A percentile compares a stretch with the other conserved stretches of the same genome.
Conservation (phyloP, 352 stramenopile species). For the Pseudoperonospora humuli region DNA sequence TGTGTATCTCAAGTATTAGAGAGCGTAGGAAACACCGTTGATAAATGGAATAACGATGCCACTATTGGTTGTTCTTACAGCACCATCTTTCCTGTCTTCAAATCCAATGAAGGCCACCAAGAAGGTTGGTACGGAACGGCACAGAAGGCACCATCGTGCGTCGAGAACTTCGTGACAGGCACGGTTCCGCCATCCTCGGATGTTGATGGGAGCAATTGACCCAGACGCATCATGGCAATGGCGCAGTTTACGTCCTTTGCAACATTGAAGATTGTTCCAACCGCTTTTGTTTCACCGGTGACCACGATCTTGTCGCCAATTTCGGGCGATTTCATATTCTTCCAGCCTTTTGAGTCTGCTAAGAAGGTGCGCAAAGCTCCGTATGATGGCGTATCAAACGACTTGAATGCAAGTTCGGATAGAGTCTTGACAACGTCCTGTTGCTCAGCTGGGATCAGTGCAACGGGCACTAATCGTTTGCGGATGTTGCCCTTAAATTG, state of each 20-base stretch:
- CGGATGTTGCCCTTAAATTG: slow-evolving; percentile 89
- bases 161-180: slow-evolving; percentile 53
- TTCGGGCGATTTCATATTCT: slow-evolving; percentile 16
- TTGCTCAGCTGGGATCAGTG: slow-evolving; percentile 48
- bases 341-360: slow-evolving; percentile 22
- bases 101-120: slow-evolving; percentile 71
- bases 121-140: slow-evolving; percentile 62
- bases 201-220: slow-evolving; percentile 46
- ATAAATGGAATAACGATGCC: neutral
- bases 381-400: slow-evolving; percentile 36
- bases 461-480: slow-evolving; percentile 70
- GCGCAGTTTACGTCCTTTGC: slow-evolving; percentile 42
- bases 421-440: slow-evolving; percentile 44
- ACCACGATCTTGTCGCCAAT: slow-evolving; percentile 45
- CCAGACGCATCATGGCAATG: slow-evolving; percentile 74
- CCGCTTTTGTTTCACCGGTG: slow-evolving; percentile 46
- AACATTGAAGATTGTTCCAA: slow-evolving; percentile 45
- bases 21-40: too few relatives aligned
- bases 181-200: slow-evolving; percentile 21
- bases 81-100: slow-evolving; percentile 67
- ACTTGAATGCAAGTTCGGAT: slow-evolving; percentile 47
- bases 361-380: slow-evolving; percentile 40
- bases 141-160: slow-evolving; percentile 54
- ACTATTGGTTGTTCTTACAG: slow-evolving; percentile 21
- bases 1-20: too few relatives aligned